Evolutionary conservation across 352 stramenopile species (phyloP).

Genomic region (Paralagenidium karlingii): DNA sequence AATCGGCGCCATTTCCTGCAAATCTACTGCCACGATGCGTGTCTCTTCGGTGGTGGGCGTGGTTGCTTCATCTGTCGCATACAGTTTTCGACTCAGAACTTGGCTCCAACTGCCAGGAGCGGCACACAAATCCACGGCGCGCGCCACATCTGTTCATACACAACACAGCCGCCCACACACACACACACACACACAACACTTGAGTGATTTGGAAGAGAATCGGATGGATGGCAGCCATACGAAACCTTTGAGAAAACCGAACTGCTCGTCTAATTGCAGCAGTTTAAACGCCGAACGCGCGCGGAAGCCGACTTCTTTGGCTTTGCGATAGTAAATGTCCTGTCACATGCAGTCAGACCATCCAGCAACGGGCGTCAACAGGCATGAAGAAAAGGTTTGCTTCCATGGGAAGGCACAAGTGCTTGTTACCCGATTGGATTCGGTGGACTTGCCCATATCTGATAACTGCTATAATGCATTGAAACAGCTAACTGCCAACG

Average conservation of each 20-base stretch:
- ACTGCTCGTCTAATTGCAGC: slow-evolving; percentile 98
- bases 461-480: too few species aligned
- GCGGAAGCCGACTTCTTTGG: slow-evolving; percentile 94
- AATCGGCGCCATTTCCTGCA: slow-evolving; percentile 99
- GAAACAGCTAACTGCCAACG: too few species aligned
- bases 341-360: too few species aligned
- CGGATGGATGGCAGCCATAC: neutral
- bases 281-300: slow-evolving; percentile 98
- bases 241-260: slow-evolving; percentile 82
- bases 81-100: slow-evolving; percentile 89
- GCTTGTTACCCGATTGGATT: too few species aligned
- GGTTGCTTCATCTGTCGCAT: slow-evolving; percentile 17
- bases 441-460: too few species aligned
- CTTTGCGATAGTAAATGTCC: slow-evolving; percentile 87
- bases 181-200: neutral
- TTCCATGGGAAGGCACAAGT: too few species aligned
- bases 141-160: slow-evolving; percentile 42
- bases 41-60: slow-evolving; percentile 23
- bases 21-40: slow-evolving; percentile 95
- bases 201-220: slow-evolving; percentile 6
- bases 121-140: slow-evolving; percentile 97
- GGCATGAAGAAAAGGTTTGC: too few species aligned
- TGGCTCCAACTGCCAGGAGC: slow-evolving; percentile 98
- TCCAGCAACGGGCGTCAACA: too few species aligned
- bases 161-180: neutral